Evolutionary conservation across 1,284 basidiomycete species (phyloP), one percentile per base, ranked within the genome.

Genomic region (Pulveroboletus sp.): DNA sequence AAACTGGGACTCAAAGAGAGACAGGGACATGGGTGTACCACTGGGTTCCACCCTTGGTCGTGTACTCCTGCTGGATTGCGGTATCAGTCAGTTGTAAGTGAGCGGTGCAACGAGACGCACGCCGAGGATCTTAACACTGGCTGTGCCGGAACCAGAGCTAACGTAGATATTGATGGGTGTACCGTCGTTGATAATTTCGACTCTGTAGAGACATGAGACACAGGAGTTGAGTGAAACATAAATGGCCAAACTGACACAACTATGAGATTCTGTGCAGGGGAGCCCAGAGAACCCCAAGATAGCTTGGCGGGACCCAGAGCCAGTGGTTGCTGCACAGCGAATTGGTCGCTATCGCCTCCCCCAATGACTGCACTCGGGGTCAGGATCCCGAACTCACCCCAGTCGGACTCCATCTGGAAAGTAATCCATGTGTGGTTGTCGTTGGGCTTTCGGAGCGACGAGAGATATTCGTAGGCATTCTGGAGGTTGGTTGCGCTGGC

Each of bases 141-240:
- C 51, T 6, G 33, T 17, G 15, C 51, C 51, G 25, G 43, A 38
- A 12, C 25, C 20, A 31, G 43, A 45, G 20, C 51, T 45, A n/a
- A 52, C 20, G 33, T 45, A 52, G 33, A 52, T 39, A n/a, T 52
- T 17, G 20, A 52, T 52, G 11, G 51, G 51, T 22, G 51, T 45
- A 44, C 51, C 51, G 5, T 52, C 42, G 15, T 52, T 44, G 51
- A 31, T 45, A 15, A 52, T n/a, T 1, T 24, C 43, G 35, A n/a
- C 31, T 4, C 42, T 52, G 50, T 22, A 28, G 25, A 28, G n/a
- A 38, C 14, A 29, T 49, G 7, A 49, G 29, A 2, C 35, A 38
- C 24, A 25, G 18, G 14, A 7, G 18, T 17, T 22, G 38, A 36
- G 17, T n/a, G 10, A 26, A n/a, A 22, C 9, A 28, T 39, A 26